These are phyloP conservation scores for bread wheat (Triticum aestivum) DNA, from an alignment of 176 grass and related monocot species.

Conservation along the genomic window DNA sequence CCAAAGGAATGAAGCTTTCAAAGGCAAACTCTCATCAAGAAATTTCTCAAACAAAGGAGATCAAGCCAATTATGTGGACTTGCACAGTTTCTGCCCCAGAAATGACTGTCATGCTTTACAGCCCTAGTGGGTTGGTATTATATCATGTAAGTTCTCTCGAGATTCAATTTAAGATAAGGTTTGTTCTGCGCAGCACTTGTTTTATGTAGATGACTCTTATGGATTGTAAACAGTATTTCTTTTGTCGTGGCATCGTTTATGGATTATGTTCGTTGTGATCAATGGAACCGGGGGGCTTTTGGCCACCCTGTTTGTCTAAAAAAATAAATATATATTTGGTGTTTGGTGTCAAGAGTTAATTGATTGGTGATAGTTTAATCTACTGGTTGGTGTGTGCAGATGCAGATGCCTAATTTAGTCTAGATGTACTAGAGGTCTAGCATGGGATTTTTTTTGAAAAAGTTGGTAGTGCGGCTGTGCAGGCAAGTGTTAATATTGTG, in stretches of 20 bases:
- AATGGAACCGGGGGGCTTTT: neutral
- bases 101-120: conserved; percentile 88
- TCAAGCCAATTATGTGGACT: conserved; percentile 88
- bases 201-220: neutral
- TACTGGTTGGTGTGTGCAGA: conserved; percentile 3
- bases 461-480: conserved; percentile 5
- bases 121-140: conserved; percentile 61
- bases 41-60: conserved; percentile 55
- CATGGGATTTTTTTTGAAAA: neutral
- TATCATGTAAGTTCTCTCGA: conserved; percentile 91
- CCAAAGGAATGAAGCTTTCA: conserved; percentile 57
- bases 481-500: conserved; percentile 5
- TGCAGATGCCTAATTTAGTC: conserved; percentile 20
- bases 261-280: neutral
- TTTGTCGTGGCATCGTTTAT: neutral
- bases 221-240: conserved; percentile 5
- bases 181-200: conserved; percentile 1
- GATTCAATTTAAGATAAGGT: conserved; percentile 13
- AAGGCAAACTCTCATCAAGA: conserved; percentile 49
- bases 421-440: conserved; percentile 15
- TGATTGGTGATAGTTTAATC: neutral
- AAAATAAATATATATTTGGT: neutral
- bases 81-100: conserved; percentile 90
- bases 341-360: neutral
- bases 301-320: too few relatives aligned